These are phyloP conservation scores for Phytophthora melonis DNA, from an alignment of 352 stramenopile genomes.

Conservation along the genomic window DNA sequence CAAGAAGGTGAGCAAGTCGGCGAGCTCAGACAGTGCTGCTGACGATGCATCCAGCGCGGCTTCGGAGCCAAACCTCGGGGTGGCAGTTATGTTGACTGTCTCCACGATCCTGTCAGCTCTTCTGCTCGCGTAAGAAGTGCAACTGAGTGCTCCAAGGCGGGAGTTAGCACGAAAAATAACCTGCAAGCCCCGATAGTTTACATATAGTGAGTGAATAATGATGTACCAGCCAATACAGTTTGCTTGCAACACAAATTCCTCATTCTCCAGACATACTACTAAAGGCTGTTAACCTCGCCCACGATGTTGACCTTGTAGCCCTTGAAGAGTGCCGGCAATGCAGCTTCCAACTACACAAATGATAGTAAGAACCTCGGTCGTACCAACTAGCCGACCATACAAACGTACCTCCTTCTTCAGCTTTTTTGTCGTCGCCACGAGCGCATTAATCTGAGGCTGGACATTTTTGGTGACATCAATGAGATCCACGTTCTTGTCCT, in stretches of 20 bases:
- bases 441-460: conserved; percentile 65
- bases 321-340: conserved; percentile 74
- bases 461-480: conserved; percentile 61
- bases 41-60: conserved; percentile 28
- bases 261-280: conserved; percentile 15
- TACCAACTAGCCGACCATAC: background rate
- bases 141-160: background rate
- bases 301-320: conserved; percentile 85
- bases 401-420: conserved; percentile 70
- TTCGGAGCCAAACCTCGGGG: conserved; percentile 18
- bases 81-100: conserved; percentile 22
- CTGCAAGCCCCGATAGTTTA: background rate
- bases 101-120: conserved; percentile 30
- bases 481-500: conserved; percentile 82
- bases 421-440: conserved; percentile 65
- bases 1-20: conserved; percentile 29
- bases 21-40: conserved; percentile 16
- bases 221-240: background rate
- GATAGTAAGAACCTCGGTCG: conserved; percentile 11
- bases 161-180: background rate
- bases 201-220: background rate
- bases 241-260: background rate
- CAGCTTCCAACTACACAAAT: conserved; percentile 58
- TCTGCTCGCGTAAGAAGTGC: conserved; percentile 26
- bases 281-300: conserved; percentile 83